These are phyloP conservation scores for Phytophthora parvispora DNA, from an alignment of 352 stramenopile species.

Conservation along the genomic window DNA sequence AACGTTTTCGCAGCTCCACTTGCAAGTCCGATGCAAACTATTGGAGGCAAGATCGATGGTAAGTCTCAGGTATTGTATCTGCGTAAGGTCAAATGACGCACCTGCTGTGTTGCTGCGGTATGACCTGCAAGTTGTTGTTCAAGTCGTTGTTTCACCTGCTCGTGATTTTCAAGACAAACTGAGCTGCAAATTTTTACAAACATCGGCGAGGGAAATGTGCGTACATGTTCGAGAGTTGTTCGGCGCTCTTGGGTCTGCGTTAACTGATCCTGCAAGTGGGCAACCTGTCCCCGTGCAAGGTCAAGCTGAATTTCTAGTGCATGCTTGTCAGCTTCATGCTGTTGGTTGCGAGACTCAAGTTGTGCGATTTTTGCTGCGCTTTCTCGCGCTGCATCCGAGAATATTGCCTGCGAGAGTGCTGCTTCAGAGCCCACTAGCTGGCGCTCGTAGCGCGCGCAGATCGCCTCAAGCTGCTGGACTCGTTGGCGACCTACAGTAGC, in stretches of 20 bases:
- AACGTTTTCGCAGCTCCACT: slow-evolving; percentile 60
- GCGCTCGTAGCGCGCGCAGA: slow-evolving; percentile 56
- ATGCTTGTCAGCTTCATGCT: slow-evolving; percentile 49
- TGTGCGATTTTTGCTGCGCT: slow-evolving; percentile 50
- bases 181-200: background rate
- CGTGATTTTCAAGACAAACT: background rate
- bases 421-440: slow-evolving; percentile 62
- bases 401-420: slow-evolving; percentile 58
- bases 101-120: slow-evolving; percentile 44
- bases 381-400: slow-evolving; percentile 46
- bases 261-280: slow-evolving; percentile 32
- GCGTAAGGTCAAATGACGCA: slow-evolving; percentile 5
- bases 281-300: slow-evolving; percentile 17
- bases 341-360: slow-evolving; percentile 39
- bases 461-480: slow-evolving; percentile 50
- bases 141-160: slow-evolving; percentile 33
- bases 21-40: slow-evolving; percentile 69
- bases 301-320: slow-evolving; percentile 28
- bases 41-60: background rate
- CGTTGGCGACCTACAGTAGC: slow-evolving; percentile 46
- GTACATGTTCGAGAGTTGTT: slow-evolving; percentile 32
- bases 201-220: slow-evolving; percentile 1
- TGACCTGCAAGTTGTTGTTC: slow-evolving; percentile 39
- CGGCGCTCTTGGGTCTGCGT: slow-evolving; percentile 32
- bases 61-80: background rate